These are phyloP conservation scores for Nitzschia inconspicua DNA, from an alignment of 108 stramenopile genomes.

Conservation along the genomic window DNA sequence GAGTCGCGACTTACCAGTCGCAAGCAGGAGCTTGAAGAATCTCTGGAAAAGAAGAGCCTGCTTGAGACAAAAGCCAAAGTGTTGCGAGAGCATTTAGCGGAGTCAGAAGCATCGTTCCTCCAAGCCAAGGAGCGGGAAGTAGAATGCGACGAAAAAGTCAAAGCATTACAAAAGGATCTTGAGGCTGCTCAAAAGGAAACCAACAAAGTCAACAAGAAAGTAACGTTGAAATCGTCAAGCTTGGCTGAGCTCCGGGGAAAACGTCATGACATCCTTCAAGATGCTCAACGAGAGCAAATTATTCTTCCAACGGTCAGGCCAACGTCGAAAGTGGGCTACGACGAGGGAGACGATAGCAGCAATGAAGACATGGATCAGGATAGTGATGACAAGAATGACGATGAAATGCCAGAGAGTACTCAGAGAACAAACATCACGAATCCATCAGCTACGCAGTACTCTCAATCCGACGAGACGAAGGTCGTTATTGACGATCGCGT, in stretches of 20 bases:
- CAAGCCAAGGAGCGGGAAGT: constrained; percentile 56
- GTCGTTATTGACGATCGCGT: constrained; percentile 76
- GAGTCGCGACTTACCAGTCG: constrained; percentile 48
- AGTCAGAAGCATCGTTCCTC: constrained; percentile 66
- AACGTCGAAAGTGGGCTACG: too few species aligned
- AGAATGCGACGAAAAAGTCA: constrained; percentile 58
- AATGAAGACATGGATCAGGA: constrained; percentile 28
- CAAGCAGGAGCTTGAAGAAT: constrained; percentile 47
- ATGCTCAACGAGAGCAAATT: constrained; percentile 88
- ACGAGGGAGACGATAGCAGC: constrained; percentile 17
- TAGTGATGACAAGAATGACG: constrained; percentile 47
- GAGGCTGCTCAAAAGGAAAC: constrained; percentile 65
- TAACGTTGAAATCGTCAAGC: constrained; percentile 61
- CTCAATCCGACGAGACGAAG: constrained; percentile 65
- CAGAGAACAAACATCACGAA: constrained; percentile 15
- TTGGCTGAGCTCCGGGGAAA: constrained; percentile 80
- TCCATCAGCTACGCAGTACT: constrained; percentile 57
- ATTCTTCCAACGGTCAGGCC: constrained; percentile 59
- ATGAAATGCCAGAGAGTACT: constrained; percentile 27
- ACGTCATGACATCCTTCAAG: constrained; percentile 88
- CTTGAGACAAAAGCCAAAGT: constrained; percentile 45
- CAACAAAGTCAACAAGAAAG: constrained; percentile 51
- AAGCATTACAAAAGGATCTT: constrained; percentile 57
- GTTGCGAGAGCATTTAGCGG: constrained; percentile 47
- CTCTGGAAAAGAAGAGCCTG: constrained; percentile 40